Evolutionary conservation across 1,284 basidiomycete species (phyloP), one percentile per base, ranked within the genome.

Genomic region (Apiotrichum siamense): DNA sequence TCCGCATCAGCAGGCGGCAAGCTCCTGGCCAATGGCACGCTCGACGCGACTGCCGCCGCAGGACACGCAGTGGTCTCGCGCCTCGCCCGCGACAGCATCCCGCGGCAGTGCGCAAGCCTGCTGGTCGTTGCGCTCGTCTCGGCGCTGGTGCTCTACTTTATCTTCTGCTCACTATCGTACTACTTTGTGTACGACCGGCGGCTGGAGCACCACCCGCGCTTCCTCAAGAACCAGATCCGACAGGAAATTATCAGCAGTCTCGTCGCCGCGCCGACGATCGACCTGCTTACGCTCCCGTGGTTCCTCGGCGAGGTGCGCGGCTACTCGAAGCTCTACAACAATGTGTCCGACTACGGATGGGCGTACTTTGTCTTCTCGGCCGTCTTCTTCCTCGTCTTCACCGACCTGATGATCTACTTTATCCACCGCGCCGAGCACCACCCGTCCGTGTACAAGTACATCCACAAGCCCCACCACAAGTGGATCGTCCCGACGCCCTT

Each of bases 401-500:
- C 93, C 31, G 93, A 97, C 74, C 87, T 87, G 57, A 77, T 80
- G 60, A 89, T 97, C 62, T 97, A 97, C 74, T 94, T 91, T 88
- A 79, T 93, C 23, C 94, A 98, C 70, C 83, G 94, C n/a, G 77
- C 82, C 74, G 80, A 96, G 53, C 94, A 98, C 71, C 80, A 88
- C 59, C 94, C 93, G 0, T 55, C 79, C 23, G 68, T 96, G 52
- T 98, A 98, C 80, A 97, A 94, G 74, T 78, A 81, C 62, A 65
- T 97, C 45, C 93, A 96, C 75, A 97, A 96, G 75, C 90, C 93
- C 0, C 94, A 98, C 74, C 94, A 98, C 80, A 96, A 90, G 75
- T 98, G 96, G 96, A 80, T 97, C 62, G 90, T 98, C 51, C 93
- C 94, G 7, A 97, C 94, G 1, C 94, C 94, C 0, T 98, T 88